Base-by-base conservation (phyloP, 1,284 basidiomycete species). In the Sporisorium scitamineum region DNA sequence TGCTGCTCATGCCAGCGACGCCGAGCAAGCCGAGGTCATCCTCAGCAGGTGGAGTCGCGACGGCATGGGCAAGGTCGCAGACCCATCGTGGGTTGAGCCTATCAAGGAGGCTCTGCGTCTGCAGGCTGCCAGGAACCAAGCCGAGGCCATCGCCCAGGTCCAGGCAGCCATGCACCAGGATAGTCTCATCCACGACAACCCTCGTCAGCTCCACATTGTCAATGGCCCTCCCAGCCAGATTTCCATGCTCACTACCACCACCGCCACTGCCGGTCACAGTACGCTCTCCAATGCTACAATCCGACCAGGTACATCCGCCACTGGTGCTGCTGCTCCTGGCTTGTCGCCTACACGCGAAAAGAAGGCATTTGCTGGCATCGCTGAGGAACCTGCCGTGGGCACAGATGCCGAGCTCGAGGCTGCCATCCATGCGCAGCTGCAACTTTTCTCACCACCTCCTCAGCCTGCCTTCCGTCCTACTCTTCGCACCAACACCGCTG, bases 1-100 rank as follows among this genome's bases (percentile, higher is more conserved):
- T 86, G 89, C 96, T 68, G 91, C 95, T 24, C 95, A 97, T 87
- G 94, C 95, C 20, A 95, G 93, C 63, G 93, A 96, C 86, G 93
- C 91, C 24, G 93, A 94, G 86, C 94, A 97, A 85, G 91, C 94
- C 31, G 93, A 94, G 84, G 94, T 92, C 32, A 89, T 97, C 64
- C 90, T 97, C 58, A 91, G 90, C 76, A 89, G 94, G 70, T 97
- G 95, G 95, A 92, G 93, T 37, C 91, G 92, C 51, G 94, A 97
- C 86, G 92, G 94, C 37, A 87, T 95, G 81, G 94, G 94, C 70
- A 97, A 97, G 87, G 90, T 80, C 16, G 77, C 78, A 14, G 79
- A 83, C 61, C 80, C 80, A 1, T 41, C 57, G 52, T 97, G 95
- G 95, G 94, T 94, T 44, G 89, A 89, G 81, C 93, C 93, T 60